Evolutionary conservation across 257 asterid genomes (phyloP).

Genomic region (Thymus quinquecostatus): DNA sequence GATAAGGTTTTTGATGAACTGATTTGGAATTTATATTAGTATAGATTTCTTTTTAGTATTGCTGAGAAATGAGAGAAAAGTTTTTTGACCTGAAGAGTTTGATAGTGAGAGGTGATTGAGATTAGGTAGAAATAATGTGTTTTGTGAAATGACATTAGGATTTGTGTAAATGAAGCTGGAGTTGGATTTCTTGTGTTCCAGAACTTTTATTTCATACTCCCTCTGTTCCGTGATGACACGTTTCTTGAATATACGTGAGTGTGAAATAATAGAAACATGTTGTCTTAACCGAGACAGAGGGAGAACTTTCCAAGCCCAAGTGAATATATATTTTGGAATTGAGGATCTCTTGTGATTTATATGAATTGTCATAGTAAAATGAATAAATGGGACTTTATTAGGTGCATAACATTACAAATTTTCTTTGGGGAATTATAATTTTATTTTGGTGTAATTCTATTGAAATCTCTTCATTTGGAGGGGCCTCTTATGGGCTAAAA

Average conservation of each 20-base stretch:
- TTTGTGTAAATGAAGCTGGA: background rate
- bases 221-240: too few species aligned
- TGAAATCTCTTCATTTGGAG: too few species aligned
- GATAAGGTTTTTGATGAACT: slow-evolving; percentile 15
- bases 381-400: background rate
- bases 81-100: slow-evolving; percentile 1
- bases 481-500: background rate
- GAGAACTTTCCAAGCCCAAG: background rate
- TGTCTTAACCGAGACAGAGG: too few species aligned
- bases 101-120: background rate
- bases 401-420: background rate
- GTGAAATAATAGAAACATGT: too few species aligned
- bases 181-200: background rate
- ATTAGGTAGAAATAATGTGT: background rate
- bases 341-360: background rate
- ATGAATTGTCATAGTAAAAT: background rate
- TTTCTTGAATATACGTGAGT: too few species aligned
- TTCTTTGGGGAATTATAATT: background rate
- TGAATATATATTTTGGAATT: background rate
- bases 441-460: background rate
- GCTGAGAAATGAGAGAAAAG: background rate
- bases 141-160: background rate
- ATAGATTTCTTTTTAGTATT: background rate
- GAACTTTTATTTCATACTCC: background rate
- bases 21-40: background rate